Conservation (phyloP, 192 early-diverging fungal species). For the Diversispora eburnea region DNA sequence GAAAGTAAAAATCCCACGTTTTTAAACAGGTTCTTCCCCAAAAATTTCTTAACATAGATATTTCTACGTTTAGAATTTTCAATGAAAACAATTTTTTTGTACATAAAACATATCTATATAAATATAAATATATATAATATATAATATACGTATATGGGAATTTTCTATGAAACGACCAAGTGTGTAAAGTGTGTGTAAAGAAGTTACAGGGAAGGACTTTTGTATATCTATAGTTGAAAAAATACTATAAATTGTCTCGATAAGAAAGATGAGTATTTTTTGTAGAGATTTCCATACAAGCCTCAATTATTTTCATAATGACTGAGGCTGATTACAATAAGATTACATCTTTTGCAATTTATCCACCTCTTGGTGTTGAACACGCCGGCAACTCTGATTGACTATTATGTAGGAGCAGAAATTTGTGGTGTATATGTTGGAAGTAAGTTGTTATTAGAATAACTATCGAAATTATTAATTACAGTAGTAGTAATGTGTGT, state of each 20-base stretch:
- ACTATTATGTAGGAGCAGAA: conserved; percentile 23
- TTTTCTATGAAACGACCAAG: too few relatives aligned
- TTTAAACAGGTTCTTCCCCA: too few relatives aligned
- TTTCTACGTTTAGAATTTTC: too few relatives aligned
- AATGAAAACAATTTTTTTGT: too few relatives aligned
- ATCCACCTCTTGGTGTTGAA: conserved; percentile 20
- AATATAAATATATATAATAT: too few relatives aligned
- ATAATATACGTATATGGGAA: too few relatives aligned
- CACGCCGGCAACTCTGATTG: not conserved
- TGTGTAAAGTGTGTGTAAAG: too few relatives aligned
- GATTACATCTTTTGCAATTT: not conserved
- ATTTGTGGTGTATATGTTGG: conserved; percentile 26
- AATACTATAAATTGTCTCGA: not conserved
- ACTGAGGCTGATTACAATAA: not conserved
- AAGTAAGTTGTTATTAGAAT: conserved; percentile 12
- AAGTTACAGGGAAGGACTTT: not conserved
- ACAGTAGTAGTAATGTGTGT: not conserved
- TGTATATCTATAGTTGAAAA: not conserved
- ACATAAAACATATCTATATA: too few relatives aligned
- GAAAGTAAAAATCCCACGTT: too few relatives aligned
- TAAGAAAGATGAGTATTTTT: not conserved
- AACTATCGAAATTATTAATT: not conserved
- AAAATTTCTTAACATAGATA: too few relatives aligned
- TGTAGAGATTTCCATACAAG: too few relatives aligned
- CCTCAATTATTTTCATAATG: too few relatives aligned